Evolutionary conservation across 2,329 filamentous ascomycete genomes (phyloP), one percentile per base, ranked within the genome.

Genomic region (Botrytis squamosa): DNA sequence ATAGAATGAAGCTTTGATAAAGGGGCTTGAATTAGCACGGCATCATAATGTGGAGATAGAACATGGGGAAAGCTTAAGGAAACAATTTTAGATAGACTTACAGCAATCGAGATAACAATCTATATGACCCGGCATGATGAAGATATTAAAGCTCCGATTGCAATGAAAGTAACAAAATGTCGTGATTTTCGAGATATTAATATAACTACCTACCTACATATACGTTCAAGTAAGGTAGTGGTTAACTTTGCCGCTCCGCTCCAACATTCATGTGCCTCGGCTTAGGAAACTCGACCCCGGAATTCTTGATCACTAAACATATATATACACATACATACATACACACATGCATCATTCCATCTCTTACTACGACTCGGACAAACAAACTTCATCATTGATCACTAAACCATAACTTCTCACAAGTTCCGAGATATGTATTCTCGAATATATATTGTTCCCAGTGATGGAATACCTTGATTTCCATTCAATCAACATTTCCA

Each of bases 21-120:
- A 65, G 52, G 25, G 18, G 55, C 52, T 67, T 57, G 12, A 4
- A 57, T 57, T 16, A 74, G 60, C 49, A 36, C n/a, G 14, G 12
- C n/a, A n/a, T 16, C 8, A 55, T 25, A 67, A 36, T 44, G 68
- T 22, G 57, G 55, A 38, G 57, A 29, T 18, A 57, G 25, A 55
- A 65, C 52, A 29, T 33, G 49, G 70, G 70, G 68, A 38, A 63
- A 38, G 22, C 36, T 38, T 6, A n/a, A 42, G 60, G 38, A 18
- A n/a, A 52, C n/a, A 14, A 36, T 8, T 55, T 42, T 5, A 33
- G 9, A 72, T 5, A 33, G 9, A 72, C 85, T 75, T 82, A 92
- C 91, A 88, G 79, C 90, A 87, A 82, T 93, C 91, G 72, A 93
- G 76, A 79, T 92, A 93, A 74, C 86, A 87, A 75, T 91, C 89